Base-by-base conservation (phyloP, 768 basidiomycete genomes). In the Floccularia luteovirens region DNA sequence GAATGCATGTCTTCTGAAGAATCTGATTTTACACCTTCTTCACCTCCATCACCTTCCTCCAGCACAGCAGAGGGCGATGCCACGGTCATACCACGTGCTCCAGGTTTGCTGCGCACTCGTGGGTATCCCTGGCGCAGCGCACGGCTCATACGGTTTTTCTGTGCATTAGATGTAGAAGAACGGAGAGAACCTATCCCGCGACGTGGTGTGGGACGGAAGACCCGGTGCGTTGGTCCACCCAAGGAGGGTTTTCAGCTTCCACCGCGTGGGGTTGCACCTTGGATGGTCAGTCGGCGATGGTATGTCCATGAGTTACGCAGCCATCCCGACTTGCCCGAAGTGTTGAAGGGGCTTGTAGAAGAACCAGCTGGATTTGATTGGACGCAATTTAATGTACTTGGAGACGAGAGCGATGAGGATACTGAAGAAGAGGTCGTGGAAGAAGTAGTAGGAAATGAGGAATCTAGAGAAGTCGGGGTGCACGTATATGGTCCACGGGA, bases 1-100 rank as follows among this genome's bases (percentile, higher is more conserved):
- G 85, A 87, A 34, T 87, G 83, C 57, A 84, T 87, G 79, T 88
- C 85, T 20, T 81, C 79, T 22, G 85, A 88, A 47, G 85, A 88
- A 54, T 86, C 84, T 11, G 76, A 77, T 45, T 61, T 58, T 36
- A 82, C 81, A 24, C 57, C 27, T 10, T 8, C 8, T 14, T 10
- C 27, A 30, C 14, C 27, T 8, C 10, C 27, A 8, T 10, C 8
- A 8, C 27, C 8, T 14, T n/a, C n/a, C n/a, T n/a, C n/a, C n/a
- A n/a, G n/a, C n/a, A n/a, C n/a, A n/a, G n/a, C n/a, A n/a, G n/a
- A n/a, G n/a, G n/a, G n/a, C n/a, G n/a, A 57, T 22, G 55, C 57
- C 43, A 39, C 48, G 12, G 32, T 50, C 2, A 48, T 37, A 31
- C 45, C 50, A 3, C 61, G 53, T 30, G 53, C 57, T 25, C 55